Evolutionary conservation across 2,329 filamentous ascomycete species (phyloP).

Genomic region (Rhexocercosporidium sp.): DNA sequence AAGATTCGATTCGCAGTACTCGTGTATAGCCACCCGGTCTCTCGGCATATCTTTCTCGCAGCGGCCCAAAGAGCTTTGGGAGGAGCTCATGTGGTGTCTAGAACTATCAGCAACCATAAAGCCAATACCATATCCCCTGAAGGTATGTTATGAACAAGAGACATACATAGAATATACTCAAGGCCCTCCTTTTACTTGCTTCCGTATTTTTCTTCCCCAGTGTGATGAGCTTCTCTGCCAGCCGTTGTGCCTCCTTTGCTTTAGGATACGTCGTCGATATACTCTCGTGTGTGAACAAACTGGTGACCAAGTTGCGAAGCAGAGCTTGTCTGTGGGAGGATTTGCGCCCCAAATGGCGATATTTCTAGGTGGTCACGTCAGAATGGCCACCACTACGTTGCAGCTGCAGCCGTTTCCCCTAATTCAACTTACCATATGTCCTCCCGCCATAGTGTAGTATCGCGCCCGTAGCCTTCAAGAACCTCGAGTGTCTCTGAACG

Average conservation of each 20-base stretch:
- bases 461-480: background rate
- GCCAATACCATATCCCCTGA: background rate
- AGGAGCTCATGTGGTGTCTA: conserved; percentile 73
- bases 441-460: conserved; percentile 10
- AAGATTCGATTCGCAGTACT: conserved; percentile 88
- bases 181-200: conserved; percentile 75
- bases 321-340: conserved; percentile 90
- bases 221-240: conserved; percentile 94
- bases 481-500: background rate
- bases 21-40: conserved; percentile 94
- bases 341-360: conserved; percentile 83
- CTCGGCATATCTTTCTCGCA: conserved; percentile 77
- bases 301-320: conserved; percentile 93
- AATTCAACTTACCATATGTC: conserved; percentile 10
- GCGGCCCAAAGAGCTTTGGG: conserved; percentile 85
- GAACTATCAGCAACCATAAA: conserved; percentile 17
- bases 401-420: background rate
- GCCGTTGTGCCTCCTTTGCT: conserved; percentile 92
- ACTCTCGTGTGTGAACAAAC: conserved; percentile 89
- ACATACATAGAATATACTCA: conserved; percentile 84
- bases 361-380: conserved; percentile 57
- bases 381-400: background rate
- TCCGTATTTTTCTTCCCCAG: conserved; percentile 92
- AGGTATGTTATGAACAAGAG: background rate
- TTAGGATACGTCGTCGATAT: conserved; percentile 96